Evolutionary conservation across 2,329 filamentous ascomycete species (phyloP), one percentile per base, ranked within the genome.

Genomic region (Fusarium sp.): DNA sequence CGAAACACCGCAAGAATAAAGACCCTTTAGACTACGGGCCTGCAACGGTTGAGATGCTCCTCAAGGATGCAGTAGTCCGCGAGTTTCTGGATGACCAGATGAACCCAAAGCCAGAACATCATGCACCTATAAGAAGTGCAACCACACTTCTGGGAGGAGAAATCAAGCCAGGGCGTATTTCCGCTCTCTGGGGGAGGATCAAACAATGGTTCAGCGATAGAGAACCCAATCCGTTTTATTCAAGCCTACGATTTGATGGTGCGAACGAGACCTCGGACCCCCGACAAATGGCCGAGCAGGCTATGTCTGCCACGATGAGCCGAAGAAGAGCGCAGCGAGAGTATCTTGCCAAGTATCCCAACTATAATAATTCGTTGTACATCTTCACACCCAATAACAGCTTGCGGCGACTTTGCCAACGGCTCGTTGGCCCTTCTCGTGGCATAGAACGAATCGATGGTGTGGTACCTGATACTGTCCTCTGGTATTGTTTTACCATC

Each of bases 211-310:
- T 93, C 52, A 86, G 83, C 67, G 85, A 90, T 72, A 84, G 86
- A 55, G 94, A 98, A 59, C 93, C 94, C 1, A 99, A 99, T 77
- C 96, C 96, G 0, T 99, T 99, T 77, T 98, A 98, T 80, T 91
- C 94, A 9, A 93, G 86, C 70, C 79, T 85, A 50, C 83, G 88
- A 34, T 88, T 97, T 65, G 88, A 93, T 28, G 87, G 88, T 8
- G 86, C 89, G 3, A 93, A 93, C 67, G 92, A 97, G 68, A 90
- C 92, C 30, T 82, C 95, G 31, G 94, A 98, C 77, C 93, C 95
- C 3, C 89, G 92, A 49, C 89, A 91, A 67, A 93, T 98, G 90
- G 97, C 95, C 18, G 91, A 91, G 73, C 93, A 98, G 80, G 94
- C 95, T 7, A 92, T 98, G 25, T 91, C 89, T 42, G 93, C 94